Evolutionary conservation across 345 rosid genomes (phyloP).

Genomic region (Eucalyptus camaldulensis): DNA sequence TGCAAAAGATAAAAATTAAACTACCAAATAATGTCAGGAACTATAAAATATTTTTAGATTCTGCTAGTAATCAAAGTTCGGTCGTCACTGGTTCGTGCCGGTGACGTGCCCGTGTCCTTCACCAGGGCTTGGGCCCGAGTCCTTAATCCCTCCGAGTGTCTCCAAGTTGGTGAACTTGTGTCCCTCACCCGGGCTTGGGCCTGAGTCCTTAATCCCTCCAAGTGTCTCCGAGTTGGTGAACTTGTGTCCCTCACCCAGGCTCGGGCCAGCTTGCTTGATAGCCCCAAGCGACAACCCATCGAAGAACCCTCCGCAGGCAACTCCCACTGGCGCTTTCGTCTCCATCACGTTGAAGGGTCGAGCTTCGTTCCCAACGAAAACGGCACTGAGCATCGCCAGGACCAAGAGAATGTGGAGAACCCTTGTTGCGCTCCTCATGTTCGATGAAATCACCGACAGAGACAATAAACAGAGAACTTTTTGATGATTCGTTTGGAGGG

Average conservation of each 20-base stretch:
- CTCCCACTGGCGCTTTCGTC: background rate
- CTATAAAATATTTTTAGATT: background rate
- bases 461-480: background rate
- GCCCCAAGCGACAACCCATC: background rate
- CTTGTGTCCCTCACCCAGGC: constrained; percentile 2
- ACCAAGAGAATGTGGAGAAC: background rate
- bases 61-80: background rate
- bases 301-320: background rate
- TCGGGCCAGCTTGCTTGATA: constrained; percentile 1
- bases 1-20: background rate
- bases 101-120: background rate
- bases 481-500: background rate
- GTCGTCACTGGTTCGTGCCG: background rate
- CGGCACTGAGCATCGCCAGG: background rate
- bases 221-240: background rate
- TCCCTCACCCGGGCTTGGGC: background rate
- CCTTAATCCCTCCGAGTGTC: constrained; percentile 2
- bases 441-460: background rate
- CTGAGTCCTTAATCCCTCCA: constrained; percentile 1
- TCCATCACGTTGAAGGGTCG: background rate
- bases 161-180: background rate
- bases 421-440: background rate
- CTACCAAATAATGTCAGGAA: background rate
- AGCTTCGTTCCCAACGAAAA: background rate
- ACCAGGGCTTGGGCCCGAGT: constrained; percentile 2